Base-by-base conservation (phyloP, 345 rosid species). In the Heritiera fomes region DNA sequence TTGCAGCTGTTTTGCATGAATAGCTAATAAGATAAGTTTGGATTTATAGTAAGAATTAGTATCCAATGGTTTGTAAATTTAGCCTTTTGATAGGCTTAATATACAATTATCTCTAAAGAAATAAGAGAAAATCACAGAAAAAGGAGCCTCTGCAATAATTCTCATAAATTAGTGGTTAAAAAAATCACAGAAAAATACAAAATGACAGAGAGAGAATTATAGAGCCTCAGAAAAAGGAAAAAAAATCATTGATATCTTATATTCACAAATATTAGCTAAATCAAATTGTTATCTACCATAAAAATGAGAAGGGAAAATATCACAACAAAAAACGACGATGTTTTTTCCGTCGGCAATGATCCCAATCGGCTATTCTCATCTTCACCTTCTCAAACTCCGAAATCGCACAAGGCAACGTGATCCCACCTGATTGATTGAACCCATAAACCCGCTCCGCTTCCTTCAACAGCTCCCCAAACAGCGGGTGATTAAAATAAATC, bases 331-430 rank as follows among this genome's bases (percentile, higher is more conserved):
- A 34, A 2, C 55, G 38, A 32, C 72, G 60, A 34, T 53, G 75
- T 6, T 55, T 68, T 38, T 79, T 80, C 23, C 82, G 62, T 46
- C 84, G 83, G 82, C 82, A 78, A 71, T 75, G 75, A 79, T 87
- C 85, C 90, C 95, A 87, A 32, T 84, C 87, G 34, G 91, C 93
- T 64, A 93, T 93, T 77, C 89, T 91, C 90, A 73, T 87, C 88
- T 89, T 88, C 58, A 95, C 90, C 76, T 85, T 90, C 86, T 92
- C 97, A 77, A 95, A 84, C 85, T 93, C 92, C 30, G 97, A 90
- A 68, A 89, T 80, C 82, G 90, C 85, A 70, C 96, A 91, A 0
- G 99, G 98, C 32, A 95, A 82, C 30, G 85, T 91, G 78, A 95
- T 91, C 84, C 93, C 93, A 50, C 96, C 93, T 72, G 92, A 86